phyloP scores from a whole-genome alignment of 345 rosid genomes.

The Sonneratia alba region DNA sequence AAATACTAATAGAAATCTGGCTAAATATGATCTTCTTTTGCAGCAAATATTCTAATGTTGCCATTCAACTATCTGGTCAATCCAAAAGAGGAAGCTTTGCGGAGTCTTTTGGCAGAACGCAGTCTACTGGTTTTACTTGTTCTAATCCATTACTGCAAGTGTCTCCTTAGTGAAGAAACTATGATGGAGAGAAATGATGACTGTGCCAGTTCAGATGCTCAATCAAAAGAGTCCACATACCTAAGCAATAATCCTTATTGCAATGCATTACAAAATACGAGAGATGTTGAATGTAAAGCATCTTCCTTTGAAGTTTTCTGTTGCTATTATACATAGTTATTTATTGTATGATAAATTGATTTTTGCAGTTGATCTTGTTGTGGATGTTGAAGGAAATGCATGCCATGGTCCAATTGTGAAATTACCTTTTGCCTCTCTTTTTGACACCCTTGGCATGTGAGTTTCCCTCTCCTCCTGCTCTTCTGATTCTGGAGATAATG shows the following conservation, averaged over 20 bases:
- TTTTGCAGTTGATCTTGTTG: constrained; percentile 65
- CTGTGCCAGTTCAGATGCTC: constrained; percentile 47
- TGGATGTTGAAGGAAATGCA: constrained; percentile 67
- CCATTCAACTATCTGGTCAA: constrained; percentile 78
- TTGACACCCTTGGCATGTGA: constrained; percentile 92
- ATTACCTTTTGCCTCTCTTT: constrained; percentile 80
- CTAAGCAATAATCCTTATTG: constrained; percentile 70
- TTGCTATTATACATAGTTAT: neutral
- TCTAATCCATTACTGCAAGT: constrained; percentile 72
- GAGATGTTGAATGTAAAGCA: constrained; percentile 75
- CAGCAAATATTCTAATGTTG: constrained; percentile 74
- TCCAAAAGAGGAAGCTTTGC: constrained; percentile 51
- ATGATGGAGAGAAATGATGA: constrained; percentile 53
- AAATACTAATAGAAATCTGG: neutral
- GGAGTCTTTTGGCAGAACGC: constrained; percentile 60
- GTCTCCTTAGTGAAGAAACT: constrained; percentile 45
- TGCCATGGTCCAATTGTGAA: constrained; percentile 49
- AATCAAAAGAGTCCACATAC: constrained; percentile 36
- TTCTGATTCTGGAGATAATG: no score
- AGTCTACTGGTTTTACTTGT: constrained; percentile 81
- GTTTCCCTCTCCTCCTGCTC: constrained; percentile 11
- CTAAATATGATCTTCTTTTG: constrained; percentile 19
- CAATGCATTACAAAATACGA: constrained; percentile 78
- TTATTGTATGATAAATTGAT: constrained; percentile 3
- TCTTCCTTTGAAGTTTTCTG: constrained; percentile 8